A percentile compares a stretch with the other conserved stretches of the same genome.
phyloP scores from a whole-genome alignment of 2,329 filamentous ascomycete genomes.

The Pseudocercospora musae region DNA sequence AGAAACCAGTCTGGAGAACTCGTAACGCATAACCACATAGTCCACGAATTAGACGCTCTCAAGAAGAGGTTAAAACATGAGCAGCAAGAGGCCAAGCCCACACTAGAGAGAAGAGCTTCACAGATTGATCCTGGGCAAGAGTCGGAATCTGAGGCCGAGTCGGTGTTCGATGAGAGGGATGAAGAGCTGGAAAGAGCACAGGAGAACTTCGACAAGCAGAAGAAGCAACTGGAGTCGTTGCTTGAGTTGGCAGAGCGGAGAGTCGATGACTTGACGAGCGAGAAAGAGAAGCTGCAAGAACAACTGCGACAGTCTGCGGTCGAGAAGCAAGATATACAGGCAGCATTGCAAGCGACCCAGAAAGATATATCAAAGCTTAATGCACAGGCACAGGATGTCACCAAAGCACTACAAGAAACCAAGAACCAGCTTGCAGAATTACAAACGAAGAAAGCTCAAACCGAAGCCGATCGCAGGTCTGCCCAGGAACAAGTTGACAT shows the following conservation, averaged over 20 bases:
- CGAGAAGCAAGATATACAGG: conserved; percentile 16
- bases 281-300: conserved; percentile 29
- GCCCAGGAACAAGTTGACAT: conserved; percentile 10
- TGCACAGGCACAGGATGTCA: conserved; percentile 14
- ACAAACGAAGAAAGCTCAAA: conserved; percentile 10
- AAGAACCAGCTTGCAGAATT: conserved; percentile 12
- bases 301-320: conserved; percentile 9
- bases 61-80: conserved; percentile 32
- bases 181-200: conserved; percentile 32
- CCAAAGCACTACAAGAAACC: conserved; percentile 14
- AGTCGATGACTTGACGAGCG: conserved; percentile 33
- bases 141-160: conserved; percentile 31
- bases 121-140: conserved; percentile 23
- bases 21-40: conserved; percentile 22
- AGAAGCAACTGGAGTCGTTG: conserved; percentile 29
- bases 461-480: conserved; percentile 9
- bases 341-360: conserved; percentile 13
- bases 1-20: conserved; percentile 12
- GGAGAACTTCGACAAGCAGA: conserved; percentile 27
- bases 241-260: conserved; percentile 35
- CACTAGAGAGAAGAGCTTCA: conserved; percentile 9
- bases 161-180: conserved; percentile 30
- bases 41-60: conserved; percentile 30
- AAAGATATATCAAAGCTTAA: conserved; percentile 8
- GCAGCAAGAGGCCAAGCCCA: conserved; percentile 12